These are phyloP conservation scores for Suillus alpinus DNA, from an alignment of 768 basidiomycete genomes.

Conservation along the genomic window DNA sequence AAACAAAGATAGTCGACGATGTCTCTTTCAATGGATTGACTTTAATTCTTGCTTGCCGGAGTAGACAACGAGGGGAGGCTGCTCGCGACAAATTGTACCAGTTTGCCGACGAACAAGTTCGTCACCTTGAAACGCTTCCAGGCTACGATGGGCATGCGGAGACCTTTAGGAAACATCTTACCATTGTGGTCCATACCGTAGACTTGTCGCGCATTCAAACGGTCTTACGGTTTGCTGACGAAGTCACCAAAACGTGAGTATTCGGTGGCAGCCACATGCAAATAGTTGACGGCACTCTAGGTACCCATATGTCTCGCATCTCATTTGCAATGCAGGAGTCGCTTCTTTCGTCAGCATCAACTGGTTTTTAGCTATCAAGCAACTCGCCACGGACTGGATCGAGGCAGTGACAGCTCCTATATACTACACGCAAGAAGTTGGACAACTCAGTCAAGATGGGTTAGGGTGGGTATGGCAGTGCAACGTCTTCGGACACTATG, in stretches of 20 bases:
- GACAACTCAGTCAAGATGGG: slow-evolving; percentile 62
- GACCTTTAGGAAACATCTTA: slow-evolving; percentile 55
- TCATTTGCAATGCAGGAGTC: slow-evolving; percentile 79
- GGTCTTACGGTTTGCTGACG: slow-evolving; percentile 60
- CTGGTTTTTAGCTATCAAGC: slow-evolving; percentile 43
- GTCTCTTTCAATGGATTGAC: slow-evolving; percentile 55
- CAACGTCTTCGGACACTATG: slow-evolving; percentile 81
- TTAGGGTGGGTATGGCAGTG: slow-evolving; percentile 84
- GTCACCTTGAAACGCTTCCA: slow-evolving; percentile 29
- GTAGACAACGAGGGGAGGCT: slow-evolving; percentile 54
- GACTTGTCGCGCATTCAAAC: slow-evolving; percentile 63
- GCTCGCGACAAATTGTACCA: slow-evolving; percentile 55
- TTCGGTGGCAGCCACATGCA: not conserved
- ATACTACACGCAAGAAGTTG: slow-evolving; percentile 56
- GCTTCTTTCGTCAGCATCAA: slow-evolving; percentile 55
- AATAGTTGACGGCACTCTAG: slow-evolving; percentile 34
- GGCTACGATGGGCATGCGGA: slow-evolving; percentile 53
- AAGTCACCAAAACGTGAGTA: slow-evolving; percentile 51
- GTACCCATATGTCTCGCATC: slow-evolving; percentile 76
- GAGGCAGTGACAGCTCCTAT: slow-evolving; percentile 49
- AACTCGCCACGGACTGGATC: slow-evolving; percentile 47
- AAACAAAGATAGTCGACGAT: slow-evolving; percentile 16
- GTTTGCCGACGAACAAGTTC: slow-evolving; percentile 55
- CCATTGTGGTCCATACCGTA: slow-evolving; percentile 57
- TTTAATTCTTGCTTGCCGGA: slow-evolving; percentile 80